Conservation (phyloP, 2,329 filamentous ascomycete genomes). For the Cladosporium sp. region DNA sequence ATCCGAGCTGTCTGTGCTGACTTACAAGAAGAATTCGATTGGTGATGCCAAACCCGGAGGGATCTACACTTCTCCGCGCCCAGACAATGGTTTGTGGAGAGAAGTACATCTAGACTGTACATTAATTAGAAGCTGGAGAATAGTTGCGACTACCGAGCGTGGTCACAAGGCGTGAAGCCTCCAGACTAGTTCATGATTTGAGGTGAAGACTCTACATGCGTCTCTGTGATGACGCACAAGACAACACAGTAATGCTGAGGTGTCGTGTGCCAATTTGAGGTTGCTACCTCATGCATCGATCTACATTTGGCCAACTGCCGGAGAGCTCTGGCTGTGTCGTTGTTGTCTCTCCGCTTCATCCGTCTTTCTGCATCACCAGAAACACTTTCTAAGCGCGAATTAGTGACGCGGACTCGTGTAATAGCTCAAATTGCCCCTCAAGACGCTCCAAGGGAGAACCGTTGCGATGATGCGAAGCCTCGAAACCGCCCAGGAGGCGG, state of each 20-base stretch:
- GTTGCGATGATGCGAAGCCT: not conserved
- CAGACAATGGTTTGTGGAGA: conserved; percentile 11
- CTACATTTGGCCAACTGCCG: not conserved
- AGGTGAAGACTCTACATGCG: too few species aligned
- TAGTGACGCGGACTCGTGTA: not conserved
- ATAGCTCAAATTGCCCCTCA: not conserved
- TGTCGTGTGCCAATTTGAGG: not conserved
- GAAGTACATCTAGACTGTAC: not conserved
- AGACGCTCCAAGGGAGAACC: conserved; percentile 1
- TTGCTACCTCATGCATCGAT: not conserved
- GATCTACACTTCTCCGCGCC: conserved; percentile 11
- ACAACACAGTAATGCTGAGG: too few species aligned
- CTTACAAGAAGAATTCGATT: conserved; percentile 6
- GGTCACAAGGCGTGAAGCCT: too few species aligned
- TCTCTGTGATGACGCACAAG: too few species aligned
- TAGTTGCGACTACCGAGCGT: too few species aligned
- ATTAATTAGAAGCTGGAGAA: not conserved
- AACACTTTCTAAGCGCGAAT: not conserved
- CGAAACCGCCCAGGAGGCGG: not conserved
- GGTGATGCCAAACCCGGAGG: conserved; percentile 1
- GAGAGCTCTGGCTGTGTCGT: not conserved
- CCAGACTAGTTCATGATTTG: too few species aligned
- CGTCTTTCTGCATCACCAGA: not conserved
- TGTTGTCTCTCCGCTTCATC: not conserved
- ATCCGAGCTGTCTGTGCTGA: conserved; percentile 10